These are phyloP conservation scores for Cordyceps militaris DNA, from an alignment of 2,329 filamentous ascomycete genomes.

Conservation along the genomic window DNA sequence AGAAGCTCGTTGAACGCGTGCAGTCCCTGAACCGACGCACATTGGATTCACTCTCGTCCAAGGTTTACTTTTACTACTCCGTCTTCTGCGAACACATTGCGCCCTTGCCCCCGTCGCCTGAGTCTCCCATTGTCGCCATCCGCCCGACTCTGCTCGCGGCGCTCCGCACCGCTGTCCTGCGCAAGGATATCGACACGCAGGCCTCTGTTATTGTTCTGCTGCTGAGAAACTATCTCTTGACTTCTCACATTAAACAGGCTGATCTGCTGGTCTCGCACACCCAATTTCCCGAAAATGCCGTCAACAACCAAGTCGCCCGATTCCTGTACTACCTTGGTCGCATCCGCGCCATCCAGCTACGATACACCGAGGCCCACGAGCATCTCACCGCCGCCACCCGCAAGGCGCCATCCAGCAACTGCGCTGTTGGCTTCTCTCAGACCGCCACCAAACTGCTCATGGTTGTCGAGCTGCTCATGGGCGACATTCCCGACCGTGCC, in stretches of 20 bases:
- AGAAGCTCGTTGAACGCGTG: constrained; percentile 73
- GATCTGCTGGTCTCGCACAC: constrained; percentile 94
- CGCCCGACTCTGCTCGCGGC: constrained; percentile 81
- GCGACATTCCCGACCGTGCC: constrained; percentile 91
- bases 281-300: constrained; percentile 85
- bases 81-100: constrained; percentile 89
- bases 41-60: constrained; percentile 85
- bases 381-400: constrained; percentile 88
- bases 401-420: constrained; percentile 85
- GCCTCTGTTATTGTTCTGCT: constrained; percentile 91
- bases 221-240: constrained; percentile 90
- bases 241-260: constrained; percentile 93
- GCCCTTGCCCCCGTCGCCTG: constrained; percentile 80
- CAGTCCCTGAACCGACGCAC: constrained; percentile 88
- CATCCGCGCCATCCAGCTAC: constrained; percentile 91
- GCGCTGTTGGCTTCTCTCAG: constrained; percentile 90
- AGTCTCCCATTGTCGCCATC: constrained; percentile 79
- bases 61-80: constrained; percentile 97
- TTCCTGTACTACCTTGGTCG: constrained; percentile 97
- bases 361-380: constrained; percentile 94
- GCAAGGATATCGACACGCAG: constrained; percentile 96
- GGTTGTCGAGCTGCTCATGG: constrained; percentile 95
- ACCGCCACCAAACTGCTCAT: constrained; percentile 94
- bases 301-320: constrained; percentile 95
- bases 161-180: constrained; percentile 87